Base-by-base conservation (phyloP, 2,329 filamentous ascomycete genomes). In the Fusarium goolgardi region DNA sequence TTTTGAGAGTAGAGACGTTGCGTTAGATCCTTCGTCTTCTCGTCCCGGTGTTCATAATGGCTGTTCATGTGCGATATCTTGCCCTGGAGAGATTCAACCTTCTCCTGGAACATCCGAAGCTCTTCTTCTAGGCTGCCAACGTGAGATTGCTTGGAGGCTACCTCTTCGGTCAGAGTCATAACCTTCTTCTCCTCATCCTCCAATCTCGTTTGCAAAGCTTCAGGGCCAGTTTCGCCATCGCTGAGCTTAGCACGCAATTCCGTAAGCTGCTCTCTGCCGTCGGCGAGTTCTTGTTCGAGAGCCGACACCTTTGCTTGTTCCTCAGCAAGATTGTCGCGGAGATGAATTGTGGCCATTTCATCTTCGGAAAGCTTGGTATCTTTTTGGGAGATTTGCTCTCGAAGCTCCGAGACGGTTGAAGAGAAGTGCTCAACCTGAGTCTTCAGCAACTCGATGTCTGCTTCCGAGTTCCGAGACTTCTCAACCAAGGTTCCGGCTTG, bases 1-100 rank as follows among this genome's bases (percentile, higher is more conserved):
- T 96, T 94, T 65, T 97, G 92, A 2, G 88, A 85, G 76, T 93
- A 96, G 6, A 97, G 83, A 57, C 90, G 88, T 73, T 94, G 91
- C 2, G 94, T 96, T 15, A 98, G 82, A 67, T 97, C 93, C 76
- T 92, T 93, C 7, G 93, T 90, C 65, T 90, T 90, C 53, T 84
- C 82, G 40, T 91, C 90, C 45, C 93, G 91, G 45, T 87, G 84
- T 43, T 93, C 88, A 46, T 93, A 87, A 51, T 89, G 87, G 25
- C 81, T 81, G 18, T 82, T 82, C 18, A 90, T 76, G 4, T 79
- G 76, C 10, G 84, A 79, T 20, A 89, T 78, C 66, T 84, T 85
- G 44, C 79, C 77, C 64, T 90, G 85, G 3, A 86, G 78, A 6
- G 79, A 80, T 32, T 88, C 81, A 44, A 89, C 77, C 75, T 90